Base-by-base conservation (phyloP, 176 grass and related monocot species). In the Oryza brachyantha region DNA sequence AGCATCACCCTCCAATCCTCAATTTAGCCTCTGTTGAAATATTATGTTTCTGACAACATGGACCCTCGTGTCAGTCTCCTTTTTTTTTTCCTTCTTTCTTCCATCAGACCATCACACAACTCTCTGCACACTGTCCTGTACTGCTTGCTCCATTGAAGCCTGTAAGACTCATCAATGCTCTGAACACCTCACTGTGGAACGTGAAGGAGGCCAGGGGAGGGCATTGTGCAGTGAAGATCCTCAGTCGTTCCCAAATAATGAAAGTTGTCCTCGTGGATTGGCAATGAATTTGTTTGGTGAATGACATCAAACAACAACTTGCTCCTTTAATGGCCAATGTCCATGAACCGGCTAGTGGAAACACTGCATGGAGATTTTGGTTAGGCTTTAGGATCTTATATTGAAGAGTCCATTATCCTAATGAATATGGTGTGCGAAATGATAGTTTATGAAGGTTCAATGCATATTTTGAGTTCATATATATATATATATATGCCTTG, bases 81-180 rank as follows among this genome's bases (percentile, higher is more conserved):
- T 41, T 13, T 14, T 21, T 48, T 40, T 7, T 8, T 2, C 54
- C 10, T 57, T 57, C 43, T 12, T 73, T 65, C 11, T 32, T 72
- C 37, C 29, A 43, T 59, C 8, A 54, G 19, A 60, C 38, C 31
- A 45, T 67, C 17, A 39, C 27, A 60, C 41, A 25, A 28, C 61
- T 7, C 61, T 80, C 45, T 80, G 19, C 69, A 43, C 36, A 45
- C 8, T 66, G 25, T 60, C 54, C 25, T 76, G 34, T 61, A 67
- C 26, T 77, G 36, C 36, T 77, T 62, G 65, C 42, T 78, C 40
- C 31, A 78, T 61, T 36, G 48, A 61, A 66, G n/a, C 37, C 36
- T 74, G 61, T 38, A 61, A 86, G 28, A 38, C 40, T 37, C 31
- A 19, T 54, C 32, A 75, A 68, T 86, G 38, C 16, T 34, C 29